These are phyloP conservation scores for Leptographium lundbergii DNA, from an alignment of 2,329 filamentous ascomycete species.

Conservation along the genomic window DNA sequence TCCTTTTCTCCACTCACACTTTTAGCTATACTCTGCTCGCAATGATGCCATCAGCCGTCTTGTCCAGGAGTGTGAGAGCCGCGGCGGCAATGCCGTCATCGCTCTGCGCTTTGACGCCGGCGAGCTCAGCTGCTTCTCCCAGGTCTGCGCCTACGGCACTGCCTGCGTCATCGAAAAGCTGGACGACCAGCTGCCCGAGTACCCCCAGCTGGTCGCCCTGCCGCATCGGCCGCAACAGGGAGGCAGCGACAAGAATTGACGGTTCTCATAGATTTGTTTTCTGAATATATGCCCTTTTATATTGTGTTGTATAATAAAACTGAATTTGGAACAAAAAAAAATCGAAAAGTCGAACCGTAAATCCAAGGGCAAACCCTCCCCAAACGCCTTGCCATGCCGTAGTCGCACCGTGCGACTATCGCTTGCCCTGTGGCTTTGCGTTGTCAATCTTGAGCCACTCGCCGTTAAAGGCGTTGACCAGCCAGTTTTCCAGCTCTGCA, in stretches of 20 bases:
- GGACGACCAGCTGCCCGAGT: slow-evolving; percentile 19
- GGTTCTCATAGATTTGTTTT: not conserved
- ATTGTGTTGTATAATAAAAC: not conserved
- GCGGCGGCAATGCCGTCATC: slow-evolving; percentile 48
- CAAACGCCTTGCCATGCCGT: no score
- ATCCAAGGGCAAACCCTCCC: not conserved
- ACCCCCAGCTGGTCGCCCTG: slow-evolving; percentile 14
- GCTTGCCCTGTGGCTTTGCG: slow-evolving; percentile 31
- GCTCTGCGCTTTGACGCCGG: slow-evolving; percentile 45
- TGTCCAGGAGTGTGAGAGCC: slow-evolving; percentile 41
- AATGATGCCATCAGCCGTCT: slow-evolving; percentile 45
- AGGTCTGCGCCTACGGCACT: slow-evolving; percentile 49
- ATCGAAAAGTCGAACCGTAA: not conserved
- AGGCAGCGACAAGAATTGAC: not conserved
- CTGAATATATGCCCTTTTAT: not conserved
- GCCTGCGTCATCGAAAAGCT: slow-evolving; percentile 45
- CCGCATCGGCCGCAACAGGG: not conserved
- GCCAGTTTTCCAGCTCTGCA: slow-evolving; percentile 71
- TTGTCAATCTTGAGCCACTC: slow-evolving; percentile 62
- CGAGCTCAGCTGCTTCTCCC: slow-evolving; percentile 41
- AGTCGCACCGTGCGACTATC: not conserved
- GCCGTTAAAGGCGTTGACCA: slow-evolving; percentile 94
- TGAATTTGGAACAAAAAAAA: not conserved
- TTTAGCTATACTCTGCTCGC: slow-evolving; percentile 38
- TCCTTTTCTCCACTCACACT: not conserved